Evolutionary conservation across 176 grass and related monocot species (phyloP), one percentile per base, ranked within the genome.

Genomic region (Puya raimondii): DNA sequence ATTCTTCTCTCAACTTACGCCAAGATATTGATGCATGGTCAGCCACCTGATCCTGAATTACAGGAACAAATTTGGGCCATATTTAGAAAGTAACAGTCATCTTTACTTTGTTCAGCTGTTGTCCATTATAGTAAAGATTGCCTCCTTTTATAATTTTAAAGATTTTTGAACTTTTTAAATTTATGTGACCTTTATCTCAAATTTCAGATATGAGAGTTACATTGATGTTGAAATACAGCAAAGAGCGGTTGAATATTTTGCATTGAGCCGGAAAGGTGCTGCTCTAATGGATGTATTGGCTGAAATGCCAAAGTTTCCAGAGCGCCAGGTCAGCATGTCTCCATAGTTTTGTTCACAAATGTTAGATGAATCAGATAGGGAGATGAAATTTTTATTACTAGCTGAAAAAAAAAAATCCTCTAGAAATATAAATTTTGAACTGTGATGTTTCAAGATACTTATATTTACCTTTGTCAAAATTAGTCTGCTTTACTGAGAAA

Each of bases 221-320:
- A 99, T 99, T 2, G 94, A 99, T 58, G 94, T 90, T 70, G 94
- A 99, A 78, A 90, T 99, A 80, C 94, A 99, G 25, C 94, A 99
- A 82, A 90, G 94, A 82, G 89, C 94, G 42, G 87, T 93, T 67
- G 94, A 99, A 76, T 99, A 99, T 81, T 93, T 88, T 84, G 86
- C 91, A 70, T 75, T 99, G 50, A 88, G 85, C 79, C 92, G 64
- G 68, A 99, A 99, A 74, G 94, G 94, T 65, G 67, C 86, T 79
- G 82, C 89, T 86, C 85, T 99, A 61, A 76, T 86, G 29, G 94
- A 99, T 82, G 77, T 99, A 54, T 78, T 99, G 74, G 94, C 94
- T 17, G 94, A 99, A 90, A 99, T 99, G 94, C 94, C 94, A 0
- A 99, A 93, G 78, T 99, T 93, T 83, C 94, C 94, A 61, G 94